phyloP scores from a whole-genome alignment of 495 filamentous ascomycete species.

The Aspergillus heteromorphus region DNA sequence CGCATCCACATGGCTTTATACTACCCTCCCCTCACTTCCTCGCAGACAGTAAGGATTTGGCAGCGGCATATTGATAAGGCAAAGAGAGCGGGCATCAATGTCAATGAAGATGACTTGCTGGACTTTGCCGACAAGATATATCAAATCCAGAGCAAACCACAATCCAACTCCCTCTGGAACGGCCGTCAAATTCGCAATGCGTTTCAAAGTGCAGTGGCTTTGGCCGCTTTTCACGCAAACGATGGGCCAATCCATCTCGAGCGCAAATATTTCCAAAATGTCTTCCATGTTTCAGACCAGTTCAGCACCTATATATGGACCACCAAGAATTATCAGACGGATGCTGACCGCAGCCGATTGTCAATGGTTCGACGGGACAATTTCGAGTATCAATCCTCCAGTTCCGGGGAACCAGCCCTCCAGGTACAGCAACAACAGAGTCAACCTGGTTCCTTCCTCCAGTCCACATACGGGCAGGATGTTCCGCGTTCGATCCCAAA shows the following conservation, averaged over 20 bases:
- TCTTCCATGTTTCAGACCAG: neutral
- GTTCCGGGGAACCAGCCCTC: no score
- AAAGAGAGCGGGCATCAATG: neutral
- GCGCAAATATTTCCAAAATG: neutral
- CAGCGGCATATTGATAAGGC: neutral
- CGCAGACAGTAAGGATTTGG: neutral
- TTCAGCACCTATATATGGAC: neutral
- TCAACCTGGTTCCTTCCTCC: no score
- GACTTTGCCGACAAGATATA: neutral
- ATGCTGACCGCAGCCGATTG: neutral
- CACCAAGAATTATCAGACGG: neutral
- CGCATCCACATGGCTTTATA: neutral
- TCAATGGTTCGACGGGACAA: neutral
- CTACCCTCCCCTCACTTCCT: neutral
- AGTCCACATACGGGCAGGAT: no score
- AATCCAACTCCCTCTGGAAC: neutral
- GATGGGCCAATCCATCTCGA: neutral
- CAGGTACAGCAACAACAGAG: no score
- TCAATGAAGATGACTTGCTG: neutral
- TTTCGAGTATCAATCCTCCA: no score
- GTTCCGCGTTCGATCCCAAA: no score
- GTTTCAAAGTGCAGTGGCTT: neutral
- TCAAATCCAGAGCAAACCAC: neutral
- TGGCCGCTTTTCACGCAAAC: neutral
- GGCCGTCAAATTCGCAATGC: neutral